phyloP scores from a whole-genome alignment of 306 rosid genomes.

The Echinosophora koreensis region DNA sequence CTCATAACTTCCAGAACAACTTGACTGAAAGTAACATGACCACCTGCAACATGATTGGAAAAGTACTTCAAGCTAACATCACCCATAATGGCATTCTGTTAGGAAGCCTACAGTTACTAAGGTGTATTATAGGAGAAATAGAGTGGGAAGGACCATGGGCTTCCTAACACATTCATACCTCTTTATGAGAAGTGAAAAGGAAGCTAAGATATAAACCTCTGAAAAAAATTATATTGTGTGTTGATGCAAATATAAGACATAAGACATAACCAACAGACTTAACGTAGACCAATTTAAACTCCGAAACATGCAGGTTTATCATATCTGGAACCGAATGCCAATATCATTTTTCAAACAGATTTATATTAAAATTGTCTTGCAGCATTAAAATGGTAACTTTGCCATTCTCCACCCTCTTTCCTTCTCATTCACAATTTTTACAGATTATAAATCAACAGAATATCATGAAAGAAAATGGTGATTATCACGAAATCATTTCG shows the following conservation, averaged over 20 bases:
- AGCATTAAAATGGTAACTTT: constrained; percentile 25
- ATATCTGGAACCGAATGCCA: constrained; percentile 20
- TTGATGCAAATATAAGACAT: constrained; percentile 9
- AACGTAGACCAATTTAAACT: constrained; percentile 10
- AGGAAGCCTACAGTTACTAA: too few relatives aligned
- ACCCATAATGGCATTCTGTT: constrained; percentile 8
- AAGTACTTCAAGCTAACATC: constrained; percentile 47
- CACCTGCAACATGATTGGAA: constrained; percentile 67
- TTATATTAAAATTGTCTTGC: neutral
- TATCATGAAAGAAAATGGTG: neutral
- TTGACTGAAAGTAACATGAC: constrained; percentile 85
- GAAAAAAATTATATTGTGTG: constrained; percentile 9
- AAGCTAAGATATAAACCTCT: constrained; percentile 2
- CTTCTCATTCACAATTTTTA: neutral
- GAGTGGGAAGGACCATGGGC: too few relatives aligned
- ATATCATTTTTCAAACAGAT: constrained; percentile 10
- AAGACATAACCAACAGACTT: constrained; percentile 5
- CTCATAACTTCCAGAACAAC: constrained; percentile 99
- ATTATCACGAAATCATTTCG: neutral
- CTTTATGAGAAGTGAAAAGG: constrained; percentile 13
- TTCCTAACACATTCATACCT: neutral
- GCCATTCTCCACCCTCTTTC: neutral
- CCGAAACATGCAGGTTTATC: neutral
- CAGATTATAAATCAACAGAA: constrained; percentile 12
- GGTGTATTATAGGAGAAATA: too few relatives aligned